A percentile compares a stretch with the other conserved stretches of the same genome.
phyloP scores from a whole-genome alignment of 129 eudicot species.

The Ambrosia artemisiifolia region DNA sequence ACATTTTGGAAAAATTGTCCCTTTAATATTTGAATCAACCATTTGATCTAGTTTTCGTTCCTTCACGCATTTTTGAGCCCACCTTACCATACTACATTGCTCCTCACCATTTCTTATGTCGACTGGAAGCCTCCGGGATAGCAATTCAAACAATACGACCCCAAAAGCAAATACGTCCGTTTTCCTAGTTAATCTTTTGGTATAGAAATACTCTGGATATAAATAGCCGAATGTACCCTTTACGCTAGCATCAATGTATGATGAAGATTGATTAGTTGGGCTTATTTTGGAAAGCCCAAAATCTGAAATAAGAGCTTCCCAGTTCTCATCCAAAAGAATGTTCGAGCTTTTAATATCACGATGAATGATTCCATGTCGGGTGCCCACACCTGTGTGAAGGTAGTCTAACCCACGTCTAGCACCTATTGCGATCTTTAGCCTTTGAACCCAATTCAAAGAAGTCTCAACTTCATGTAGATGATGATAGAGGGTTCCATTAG shows the following conservation, averaged over 20 bases:
- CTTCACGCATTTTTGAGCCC: conserved; percentile 31
- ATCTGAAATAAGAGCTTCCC: conserved; percentile 34
- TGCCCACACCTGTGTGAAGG: conserved; percentile 29
- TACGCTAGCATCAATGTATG: conserved; percentile 14
- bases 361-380: conserved; percentile 27
- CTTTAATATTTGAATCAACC: conserved; percentile 23
- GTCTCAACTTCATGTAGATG: conserved; percentile 23
- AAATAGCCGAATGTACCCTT: conserved; percentile 37
- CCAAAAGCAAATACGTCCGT: conserved; percentile 42
- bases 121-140: conserved; percentile 44
- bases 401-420: conserved; percentile 30
- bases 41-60: conserved; percentile 29
- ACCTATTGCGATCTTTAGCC: conserved; percentile 34
- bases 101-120: conserved; percentile 29
- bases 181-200: conserved; percentile 29
- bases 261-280: conserved; percentile 9
- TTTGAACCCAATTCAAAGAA: conserved; percentile 25
- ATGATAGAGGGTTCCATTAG: conserved; percentile 28
- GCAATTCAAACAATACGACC: conserved; percentile 41
- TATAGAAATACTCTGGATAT: conserved; percentile 33
- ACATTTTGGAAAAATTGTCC: conserved; percentile 23
- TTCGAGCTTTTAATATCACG: conserved; percentile 38
- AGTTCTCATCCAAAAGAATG: conserved; percentile 32
- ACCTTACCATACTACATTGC: conserved; percentile 30
- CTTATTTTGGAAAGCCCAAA: conserved; percentile 34